phyloP scores from a whole-genome alignment of 495 filamentous ascomycete species.

The Trypethelium eluteriae region DNA sequence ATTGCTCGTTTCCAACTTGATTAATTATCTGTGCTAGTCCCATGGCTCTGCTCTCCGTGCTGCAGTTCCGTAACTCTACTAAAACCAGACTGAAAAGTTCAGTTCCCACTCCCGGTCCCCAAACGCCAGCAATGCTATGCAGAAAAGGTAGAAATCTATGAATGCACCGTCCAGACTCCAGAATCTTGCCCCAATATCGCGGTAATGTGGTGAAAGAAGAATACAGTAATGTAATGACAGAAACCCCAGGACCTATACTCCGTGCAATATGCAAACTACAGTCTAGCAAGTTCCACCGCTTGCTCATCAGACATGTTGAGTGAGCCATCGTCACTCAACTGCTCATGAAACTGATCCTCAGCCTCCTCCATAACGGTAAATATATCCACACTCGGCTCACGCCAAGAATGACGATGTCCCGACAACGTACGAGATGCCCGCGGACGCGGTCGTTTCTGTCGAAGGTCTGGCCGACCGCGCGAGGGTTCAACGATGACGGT shows the following conservation, averaged over 20 bases:
- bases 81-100: too few relatives aligned
- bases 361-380: slow-evolving; percentile 36
- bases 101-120: not conserved
- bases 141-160: not conserved
- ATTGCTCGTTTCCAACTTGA: not conserved
- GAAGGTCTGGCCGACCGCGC: slow-evolving; percentile 5
- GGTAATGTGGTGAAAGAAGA: not conserved
- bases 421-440: slow-evolving; percentile 30
- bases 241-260: not conserved
- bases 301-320: not conserved
- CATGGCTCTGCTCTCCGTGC: not conserved
- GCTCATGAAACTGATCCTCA: slow-evolving; percentile 15
- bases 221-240: not conserved
- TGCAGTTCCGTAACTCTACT: too few relatives aligned
- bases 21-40: not conserved
- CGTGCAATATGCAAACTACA: not conserved
- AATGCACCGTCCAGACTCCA: not conserved
- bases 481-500: not conserved
- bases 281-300: not conserved
- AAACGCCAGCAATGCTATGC: not conserved
- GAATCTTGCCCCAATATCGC: not conserved
- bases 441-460: slow-evolving; percentile 14
- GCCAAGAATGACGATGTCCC: slow-evolving; percentile 36
- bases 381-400: slow-evolving; percentile 37
- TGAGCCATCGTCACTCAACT: not conserved